phyloP scores from a whole-genome alignment of 768 basidiomycete genomes.

The Boletus insuetus region DNA sequence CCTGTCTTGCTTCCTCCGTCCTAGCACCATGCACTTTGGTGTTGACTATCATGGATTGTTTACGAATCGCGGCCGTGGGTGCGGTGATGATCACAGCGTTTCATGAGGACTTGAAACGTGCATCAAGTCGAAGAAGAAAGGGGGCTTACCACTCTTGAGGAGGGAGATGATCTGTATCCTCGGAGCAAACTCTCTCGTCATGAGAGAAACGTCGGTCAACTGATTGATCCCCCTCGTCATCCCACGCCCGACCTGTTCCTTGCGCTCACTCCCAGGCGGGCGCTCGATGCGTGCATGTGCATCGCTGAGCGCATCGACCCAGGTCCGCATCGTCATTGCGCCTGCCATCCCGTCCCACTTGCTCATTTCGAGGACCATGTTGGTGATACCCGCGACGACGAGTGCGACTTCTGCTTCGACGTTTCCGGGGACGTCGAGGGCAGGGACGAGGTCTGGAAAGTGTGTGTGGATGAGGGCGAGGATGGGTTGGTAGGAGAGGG shows the following conservation, averaged over 20 bases:
- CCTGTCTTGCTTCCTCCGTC: slow-evolving; percentile 48
- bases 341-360: slow-evolving; percentile 56
- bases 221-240: slow-evolving; percentile 52
- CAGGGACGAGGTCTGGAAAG: slow-evolving; percentile 44
- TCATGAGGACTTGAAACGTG: background rate
- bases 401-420: slow-evolving; percentile 47
- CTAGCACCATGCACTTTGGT: slow-evolving; percentile 45
- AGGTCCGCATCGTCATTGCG: slow-evolving; percentile 54
- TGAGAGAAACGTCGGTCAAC: slow-evolving; percentile 45
- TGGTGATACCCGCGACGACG: slow-evolving; percentile 51
- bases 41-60: slow-evolving; percentile 35
- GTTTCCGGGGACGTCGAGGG: slow-evolving; percentile 46
- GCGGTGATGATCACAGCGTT: slow-evolving; percentile 1
- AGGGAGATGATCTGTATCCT: slow-evolving; percentile 54
- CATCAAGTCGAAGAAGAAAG: background rate
- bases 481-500: slow-evolving; percentile 47
- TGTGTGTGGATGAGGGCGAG: slow-evolving; percentile 47
- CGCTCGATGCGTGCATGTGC: slow-evolving; percentile 35
- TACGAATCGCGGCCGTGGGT: background rate
- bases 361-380: slow-evolving; percentile 54
- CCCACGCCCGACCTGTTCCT: slow-evolving; percentile 44
- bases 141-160: slow-evolving; percentile 46
- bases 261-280: slow-evolving; percentile 27
- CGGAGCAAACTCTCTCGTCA: slow-evolving; percentile 53
- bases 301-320: slow-evolving; percentile 47